Base-by-base conservation (phyloP, 805 yeast genomes). In the Lipomyces sp. region DNA sequence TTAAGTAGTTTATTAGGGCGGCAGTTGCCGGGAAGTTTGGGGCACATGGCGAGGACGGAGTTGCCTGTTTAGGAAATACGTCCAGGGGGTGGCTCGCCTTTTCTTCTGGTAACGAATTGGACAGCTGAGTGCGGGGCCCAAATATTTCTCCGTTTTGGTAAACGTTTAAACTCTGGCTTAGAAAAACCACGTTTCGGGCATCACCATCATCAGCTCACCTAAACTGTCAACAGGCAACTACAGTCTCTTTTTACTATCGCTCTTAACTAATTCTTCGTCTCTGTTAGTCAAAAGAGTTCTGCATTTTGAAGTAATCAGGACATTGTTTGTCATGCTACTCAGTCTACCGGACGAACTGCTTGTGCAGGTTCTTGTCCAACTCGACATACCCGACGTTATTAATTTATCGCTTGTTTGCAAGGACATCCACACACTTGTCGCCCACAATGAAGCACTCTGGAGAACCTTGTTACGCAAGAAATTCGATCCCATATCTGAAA, bases 271-370 rank as follows among this genome's bases (percentile, higher is more conserved):
- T 24, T 24, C 24, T 24, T 24, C 24, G 24, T 24, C 24, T 24
- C 24, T 24, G 24, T 24, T 24, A 24, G 24, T 24, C 24, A 24
- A 24, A 24, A 24, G 24, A 24, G 24, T 15, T 37, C 39, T 3
- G 15, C 39, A 34, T 34, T 11, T 8, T 2, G 11, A 34, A 0
- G 48, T 15, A 42, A 42, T 15, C n/a, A 42, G 24, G 24, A 42
- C 24, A 11, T 4, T 42, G n/a, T 42, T 53, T 15, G 48, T 34
- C n/a, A 61, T 65, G 62, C 59, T 67, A 30, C 64, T 57, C 45
- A n/a, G 60, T n/a, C 64, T 67, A 24, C 69, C 71, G 13, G 57
- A 55, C 59, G 71, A 67, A 58, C 59, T 67, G 53, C 60, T 61
- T 42, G 35, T 59, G 59, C 59, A 56, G 37, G 61, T 67, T 30